phyloP scores from a whole-genome alignment of 192 early-diverging fungal species.

The Phycomyces blakesleeanus region DNA sequence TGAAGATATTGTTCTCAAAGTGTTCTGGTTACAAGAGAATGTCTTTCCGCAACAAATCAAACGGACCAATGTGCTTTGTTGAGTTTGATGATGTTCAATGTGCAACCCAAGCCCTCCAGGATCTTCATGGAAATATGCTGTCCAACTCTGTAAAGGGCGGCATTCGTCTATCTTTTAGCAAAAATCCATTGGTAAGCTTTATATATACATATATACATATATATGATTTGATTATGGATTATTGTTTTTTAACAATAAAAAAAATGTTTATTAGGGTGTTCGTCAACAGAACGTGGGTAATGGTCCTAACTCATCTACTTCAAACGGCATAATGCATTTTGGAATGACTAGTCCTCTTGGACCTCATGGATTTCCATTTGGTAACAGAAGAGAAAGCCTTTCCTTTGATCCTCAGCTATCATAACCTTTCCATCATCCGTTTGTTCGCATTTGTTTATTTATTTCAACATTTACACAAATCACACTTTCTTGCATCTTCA shows the following conservation, averaged over 20 bases:
- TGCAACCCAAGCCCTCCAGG: slow-evolving; percentile 87
- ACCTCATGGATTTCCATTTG: background rate
- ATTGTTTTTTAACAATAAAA: no score
- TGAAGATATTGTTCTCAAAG: slow-evolving; percentile 71
- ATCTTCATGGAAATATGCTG: slow-evolving; percentile 84
- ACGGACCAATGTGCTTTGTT: slow-evolving; percentile 99
- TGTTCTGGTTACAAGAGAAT: slow-evolving; percentile 91
- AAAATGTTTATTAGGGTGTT: no score
- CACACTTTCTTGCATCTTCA: background rate
- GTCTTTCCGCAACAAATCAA: slow-evolving; percentile 82
- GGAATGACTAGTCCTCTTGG: background rate
- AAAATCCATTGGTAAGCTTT: slow-evolving; percentile 75
- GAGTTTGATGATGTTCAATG: slow-evolving; percentile 95
- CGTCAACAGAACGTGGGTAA: slow-evolving; percentile 4
- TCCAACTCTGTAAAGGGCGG: slow-evolving; percentile 87
- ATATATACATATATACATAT: no score
- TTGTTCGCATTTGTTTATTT: no score
- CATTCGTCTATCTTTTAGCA: slow-evolving; percentile 91
- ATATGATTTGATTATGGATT: no score
- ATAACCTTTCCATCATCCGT: background rate
- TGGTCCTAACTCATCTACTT: background rate
- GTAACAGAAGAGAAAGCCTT: background rate
- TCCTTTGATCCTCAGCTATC: background rate
- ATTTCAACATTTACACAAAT: background rate
- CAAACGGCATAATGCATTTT: background rate